A percentile compares a stretch with the other conserved stretches of the same genome.
phyloP scores from a whole-genome alignment of 192 early-diverging fungal species.

The Funneliformis geosporum region DNA sequence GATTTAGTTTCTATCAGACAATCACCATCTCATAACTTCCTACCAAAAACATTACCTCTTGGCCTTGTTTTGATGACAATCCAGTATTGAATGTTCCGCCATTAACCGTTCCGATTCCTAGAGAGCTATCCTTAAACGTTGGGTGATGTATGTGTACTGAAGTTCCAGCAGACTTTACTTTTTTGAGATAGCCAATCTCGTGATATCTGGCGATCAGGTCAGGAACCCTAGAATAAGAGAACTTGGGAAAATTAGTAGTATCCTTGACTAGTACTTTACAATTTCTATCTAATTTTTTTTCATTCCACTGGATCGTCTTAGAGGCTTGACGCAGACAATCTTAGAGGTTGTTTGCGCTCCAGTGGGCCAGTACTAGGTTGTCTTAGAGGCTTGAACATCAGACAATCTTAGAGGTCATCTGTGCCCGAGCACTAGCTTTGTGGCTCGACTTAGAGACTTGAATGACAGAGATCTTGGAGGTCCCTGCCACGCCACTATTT shows the following conservation, averaged over 20 bases:
- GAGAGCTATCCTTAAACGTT: too few species aligned
- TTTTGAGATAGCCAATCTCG: too few species aligned
- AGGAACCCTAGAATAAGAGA: too few species aligned
- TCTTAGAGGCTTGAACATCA: slow-evolving; percentile 33
- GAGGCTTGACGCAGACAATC: slow-evolving; percentile 28
- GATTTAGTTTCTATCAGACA: too few species aligned
- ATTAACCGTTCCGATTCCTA: too few species aligned
- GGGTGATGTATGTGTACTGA: too few species aligned
- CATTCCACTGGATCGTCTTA: slow-evolving; percentile 19
- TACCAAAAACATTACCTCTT: too few species aligned
- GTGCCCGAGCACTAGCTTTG: slow-evolving; percentile 30
- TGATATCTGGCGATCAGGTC: too few species aligned
- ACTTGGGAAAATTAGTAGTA: slow-evolving; percentile 9
- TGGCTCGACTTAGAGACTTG: slow-evolving; percentile 33
- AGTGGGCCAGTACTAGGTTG: slow-evolving; percentile 27
- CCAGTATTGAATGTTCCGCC: too few species aligned
- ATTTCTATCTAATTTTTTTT: slow-evolving; percentile 6
- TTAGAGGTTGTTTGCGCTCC: slow-evolving; percentile 28
- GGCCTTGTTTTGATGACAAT: too few species aligned
- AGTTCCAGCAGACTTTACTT: too few species aligned
- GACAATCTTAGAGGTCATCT: slow-evolving; percentile 21
- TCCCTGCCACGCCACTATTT: slow-evolving; percentile 28
- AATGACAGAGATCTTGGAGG: slow-evolving; percentile 28
- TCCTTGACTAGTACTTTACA: slow-evolving; percentile 15
- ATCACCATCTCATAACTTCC: too few species aligned